Base-by-base conservation (phyloP, 345 rosid genomes). In the Gossypium mustelinum region DNA sequence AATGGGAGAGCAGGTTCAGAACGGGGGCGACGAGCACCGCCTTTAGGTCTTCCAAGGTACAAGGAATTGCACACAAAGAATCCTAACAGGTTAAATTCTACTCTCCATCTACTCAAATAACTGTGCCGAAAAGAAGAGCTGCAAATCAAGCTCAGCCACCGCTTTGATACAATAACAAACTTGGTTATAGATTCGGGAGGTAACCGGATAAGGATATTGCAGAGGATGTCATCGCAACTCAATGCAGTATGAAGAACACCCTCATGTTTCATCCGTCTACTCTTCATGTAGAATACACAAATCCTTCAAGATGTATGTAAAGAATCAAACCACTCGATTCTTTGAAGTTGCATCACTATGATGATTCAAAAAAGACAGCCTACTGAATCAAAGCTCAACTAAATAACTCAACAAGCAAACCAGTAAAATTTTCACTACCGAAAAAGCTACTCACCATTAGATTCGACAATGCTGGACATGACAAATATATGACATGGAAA, bases 121-220 rank as follows among this genome's bases (percentile, higher is more conserved):
- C 64, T 24, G 41, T 75, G 78, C 43, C 86, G 84, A 77, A 89
- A 89, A 47, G 72, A 69, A 50, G 88, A 68, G 75, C 84, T 81
- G 71, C 85, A 82, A 10, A 87, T 85, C 22, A 87, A 76, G 75
- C 62, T 75, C 73, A 89, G 89, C 94, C 91, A 87, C 45, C 87
- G 78, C 83, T 87, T 89, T 3, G 94, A 85, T 9, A 87, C 90
- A 47, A 78, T 44, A 60, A 87, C 79, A 45, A 82, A 68, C 77
- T 80, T 79, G 70, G 80, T 76, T 63, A 85, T 67, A 4, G 79
- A 68, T 47, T 84, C 89, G 0, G 94, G 91, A 24, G 94, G 90
- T 43, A 89, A 70, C 9, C 80, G 78, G 25, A 82, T 78, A 65
- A 87, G 85, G 66, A 87, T 84, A 74, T 87, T 86, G 61, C 81